Evolutionary conservation across 192 early-diverging fungal genomes (phyloP), one percentile per base, ranked within the genome.

Genomic region (Irineochytrium annulatum): DNA sequence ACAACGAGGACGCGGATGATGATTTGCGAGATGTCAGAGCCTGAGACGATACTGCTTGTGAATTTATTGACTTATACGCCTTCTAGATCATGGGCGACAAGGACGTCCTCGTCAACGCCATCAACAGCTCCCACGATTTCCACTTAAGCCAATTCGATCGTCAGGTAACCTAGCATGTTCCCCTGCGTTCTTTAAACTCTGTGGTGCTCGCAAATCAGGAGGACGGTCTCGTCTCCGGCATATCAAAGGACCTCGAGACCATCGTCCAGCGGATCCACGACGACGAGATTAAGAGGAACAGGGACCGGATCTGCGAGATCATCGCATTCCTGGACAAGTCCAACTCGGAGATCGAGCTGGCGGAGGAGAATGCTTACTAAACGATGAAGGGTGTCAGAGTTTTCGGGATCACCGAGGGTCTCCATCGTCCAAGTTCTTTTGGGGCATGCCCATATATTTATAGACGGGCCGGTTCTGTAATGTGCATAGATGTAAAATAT

Each of bases 41-140:
- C n/a, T n/a, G n/a, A n/a, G n/a, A n/a, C n/a, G n/a, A n/a, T 41
- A 26, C 27, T 17, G 27, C 27, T 51, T 20, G 8, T 28, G 19
- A 46, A 19, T 56, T 63, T n/a, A 13, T 41, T 8, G 24, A 49
- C 11, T 49, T 49, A 57, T 17, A 4, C 14, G 32, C 20, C 39
- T 13, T 41, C 6, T 53, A 82, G 80, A 71, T 82, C 43, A 65
- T 82, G 57, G 69, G 70, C 52, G 83, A 85, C 67, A 85, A 83
- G 54, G 83, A 85, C 49, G 62, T 63, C 2, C 60, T 85, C 19
- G 65, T 79, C 30, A 85, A 85, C 59, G 74, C 73, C 34, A 68
- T 85, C 43, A 83, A 81, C 52, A 69, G 72, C 24, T 77, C 83
- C 22, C 83, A 85, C 64, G 83, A 85, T 63, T 79, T 76, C 46